Evolutionary conservation across 2,329 filamentous ascomycete species (phyloP).

Genomic region (Dryadomyces sulphureus): DNA sequence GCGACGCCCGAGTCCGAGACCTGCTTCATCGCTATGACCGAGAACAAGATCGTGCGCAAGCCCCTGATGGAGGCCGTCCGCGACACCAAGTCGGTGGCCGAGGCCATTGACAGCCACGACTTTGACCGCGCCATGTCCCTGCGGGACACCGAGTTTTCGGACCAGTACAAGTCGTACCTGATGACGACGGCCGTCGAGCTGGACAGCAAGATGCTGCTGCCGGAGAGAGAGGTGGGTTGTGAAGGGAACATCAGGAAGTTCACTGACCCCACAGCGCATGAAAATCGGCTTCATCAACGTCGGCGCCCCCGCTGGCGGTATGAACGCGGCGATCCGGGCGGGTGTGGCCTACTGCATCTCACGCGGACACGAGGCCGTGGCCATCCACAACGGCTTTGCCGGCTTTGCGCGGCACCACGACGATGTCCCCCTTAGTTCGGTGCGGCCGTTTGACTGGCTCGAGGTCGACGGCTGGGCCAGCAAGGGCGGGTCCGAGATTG

Average conservation of each 20-base stretch:
- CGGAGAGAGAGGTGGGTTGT: slow-evolving; percentile 52
- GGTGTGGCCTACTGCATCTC: slow-evolving; percentile 87
- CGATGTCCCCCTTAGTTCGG: slow-evolving; percentile 67
- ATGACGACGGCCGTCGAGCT: slow-evolving; percentile 78
- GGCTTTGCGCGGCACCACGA: slow-evolving; percentile 82
- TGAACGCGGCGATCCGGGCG: slow-evolving; percentile 91
- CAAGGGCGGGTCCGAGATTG: slow-evolving; percentile 93
- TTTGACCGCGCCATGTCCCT: slow-evolving; percentile 79
- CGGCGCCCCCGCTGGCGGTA: slow-evolving; percentile 88
- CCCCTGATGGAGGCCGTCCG: slow-evolving; percentile 79
- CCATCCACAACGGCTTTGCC: slow-evolving; percentile 93
- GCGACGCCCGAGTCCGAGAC: slow-evolving; percentile 80
- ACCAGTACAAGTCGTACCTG: slow-evolving; percentile 81
- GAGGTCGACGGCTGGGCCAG: slow-evolving; percentile 93
- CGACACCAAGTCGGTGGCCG: slow-evolving; percentile 71
- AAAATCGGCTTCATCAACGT: slow-evolving; percentile 93
- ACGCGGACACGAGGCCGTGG: slow-evolving; percentile 81
- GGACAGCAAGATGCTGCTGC: slow-evolving; percentile 41
- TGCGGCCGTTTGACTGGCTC: slow-evolving; percentile 79
- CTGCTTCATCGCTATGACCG: slow-evolving; percentile 88
- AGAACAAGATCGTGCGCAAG: slow-evolving; percentile 93
- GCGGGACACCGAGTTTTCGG: slow-evolving; percentile 83
- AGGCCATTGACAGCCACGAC: slow-evolving; percentile 69
- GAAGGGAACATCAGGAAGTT: too few relatives aligned
- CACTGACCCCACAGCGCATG: slow-evolving; percentile 58